Conservation (phyloP, 129 eudicot genomes). For the Pulicaria dysenterica region DNA sequence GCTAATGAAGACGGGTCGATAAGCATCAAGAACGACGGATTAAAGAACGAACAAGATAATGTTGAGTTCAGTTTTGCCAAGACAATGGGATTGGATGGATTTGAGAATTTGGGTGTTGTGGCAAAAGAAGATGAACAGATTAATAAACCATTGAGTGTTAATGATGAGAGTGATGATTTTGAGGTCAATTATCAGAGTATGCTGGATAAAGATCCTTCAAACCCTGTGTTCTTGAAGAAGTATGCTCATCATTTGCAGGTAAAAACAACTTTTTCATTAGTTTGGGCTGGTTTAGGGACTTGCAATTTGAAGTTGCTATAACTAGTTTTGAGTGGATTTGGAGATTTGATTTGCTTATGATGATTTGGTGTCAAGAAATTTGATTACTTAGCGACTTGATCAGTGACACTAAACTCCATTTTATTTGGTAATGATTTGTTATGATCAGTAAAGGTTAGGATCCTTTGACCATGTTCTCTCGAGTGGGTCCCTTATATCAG, state of each 20-base stretch:
- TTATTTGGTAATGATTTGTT: too few species aligned
- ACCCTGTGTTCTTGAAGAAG: constrained; percentile 54
- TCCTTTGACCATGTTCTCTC: too few species aligned
- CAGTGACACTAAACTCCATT: too few species aligned
- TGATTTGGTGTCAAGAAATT: too few species aligned
- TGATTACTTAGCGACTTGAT: too few species aligned
- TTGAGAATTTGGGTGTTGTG: constrained; percentile 38
- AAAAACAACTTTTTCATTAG: background rate
- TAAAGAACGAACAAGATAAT: constrained; percentile 31
- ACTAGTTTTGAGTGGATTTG: background rate
- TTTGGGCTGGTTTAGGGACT: background rate
- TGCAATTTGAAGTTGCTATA: too few species aligned
- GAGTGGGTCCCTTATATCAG: too few species aligned
- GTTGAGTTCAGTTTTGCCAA: constrained; percentile 54
- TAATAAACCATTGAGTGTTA: constrained; percentile 27
- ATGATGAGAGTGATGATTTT: constrained; percentile 36
- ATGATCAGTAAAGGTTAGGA: too few species aligned
- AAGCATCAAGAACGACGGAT: constrained; percentile 18
- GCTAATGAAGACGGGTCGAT: constrained; percentile 43
- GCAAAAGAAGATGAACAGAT: constrained; percentile 26
- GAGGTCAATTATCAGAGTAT: constrained; percentile 44
- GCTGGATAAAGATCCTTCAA: constrained; percentile 59
- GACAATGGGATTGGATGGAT: constrained; percentile 33
- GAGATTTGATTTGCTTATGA: too few species aligned
- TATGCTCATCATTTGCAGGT: constrained; percentile 84